Evolutionary conservation across 1,284 basidiomycete species (phyloP), one percentile per base, ranked within the genome.

Genomic region (Sphagnurus paluster): DNA sequence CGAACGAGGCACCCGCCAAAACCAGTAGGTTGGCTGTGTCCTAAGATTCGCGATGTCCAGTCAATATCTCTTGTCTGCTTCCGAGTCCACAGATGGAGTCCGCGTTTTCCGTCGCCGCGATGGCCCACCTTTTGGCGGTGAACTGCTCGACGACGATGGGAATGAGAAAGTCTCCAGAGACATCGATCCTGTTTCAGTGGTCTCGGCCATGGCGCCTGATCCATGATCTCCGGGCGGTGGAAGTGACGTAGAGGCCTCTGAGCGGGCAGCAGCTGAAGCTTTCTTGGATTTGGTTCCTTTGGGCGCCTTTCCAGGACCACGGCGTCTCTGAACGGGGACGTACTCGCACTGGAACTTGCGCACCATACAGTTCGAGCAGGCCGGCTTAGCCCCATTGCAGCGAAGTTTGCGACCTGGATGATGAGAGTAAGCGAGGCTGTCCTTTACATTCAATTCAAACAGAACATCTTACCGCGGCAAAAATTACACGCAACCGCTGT

Each of bases 271-370:
- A 14, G 38, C 50, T 28, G 53, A 24, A 14, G 49, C 49, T 53
- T 66, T 70, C 62, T 67, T 71, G 37, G 63, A 52, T 38, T 66
- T 66, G 30, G 61, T 57, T 34, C 72, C 77, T 58, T 79, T 80
- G 17, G 79, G 76, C 26, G 80, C 77, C 64, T 83, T 87, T 19
- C 84, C 86, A 49, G 84, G 84, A 5, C 86, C 85, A 39, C 85
- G 77, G 26, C 85, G 75, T 60, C 76, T 71, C n/a, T 74, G 72
- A 16, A 71, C 61, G 16, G 66, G 62, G 34, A 72, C 75, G 64
- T 87, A 89, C 44, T 60, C 61, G 61, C 86, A 89, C 34, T 60
- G 54, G 44, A 69, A 63, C 42, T 66, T 62, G 26, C 78, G 77
- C 21, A 69, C 69, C 19, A 54, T 58, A 63, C 86, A 89, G 54